phyloP scores from a whole-genome alignment of 768 basidiomycete species.

The Boletus tomentosulus region DNA sequence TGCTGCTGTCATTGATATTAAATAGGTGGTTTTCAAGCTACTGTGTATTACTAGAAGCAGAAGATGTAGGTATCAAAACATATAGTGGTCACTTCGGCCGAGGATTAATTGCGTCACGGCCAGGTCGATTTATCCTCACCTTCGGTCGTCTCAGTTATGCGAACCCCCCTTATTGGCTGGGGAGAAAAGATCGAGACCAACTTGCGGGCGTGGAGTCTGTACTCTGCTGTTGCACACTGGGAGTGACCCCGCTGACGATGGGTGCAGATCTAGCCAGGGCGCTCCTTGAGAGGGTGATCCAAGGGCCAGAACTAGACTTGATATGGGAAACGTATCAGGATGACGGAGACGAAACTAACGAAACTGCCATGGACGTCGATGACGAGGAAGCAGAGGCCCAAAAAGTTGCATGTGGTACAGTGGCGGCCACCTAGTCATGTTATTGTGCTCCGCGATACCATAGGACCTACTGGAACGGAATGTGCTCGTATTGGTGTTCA shows the following conservation, averaged over 20 bases:
- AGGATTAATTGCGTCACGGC: too few relatives aligned
- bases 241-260: slow-evolving; percentile 3
- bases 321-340: slow-evolving; percentile 60
- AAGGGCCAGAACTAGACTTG: slow-evolving; percentile 65
- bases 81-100: too few relatives aligned
- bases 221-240: neutral
- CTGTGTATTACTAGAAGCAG: too few relatives aligned
- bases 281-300: slow-evolving; percentile 62
- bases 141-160: slow-evolving; percentile 74
- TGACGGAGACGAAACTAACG: slow-evolving; percentile 39
- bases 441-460: neutral
- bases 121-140: slow-evolving; percentile 54
- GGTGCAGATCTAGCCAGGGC: slow-evolving; percentile 52
- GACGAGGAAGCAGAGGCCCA: slow-evolving; percentile 49
- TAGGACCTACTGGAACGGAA: slow-evolving; percentile 30
- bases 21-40: neutral
- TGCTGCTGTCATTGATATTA: neutral
- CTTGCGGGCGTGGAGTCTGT: slow-evolving; percentile 48
- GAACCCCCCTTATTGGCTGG: slow-evolving; percentile 59
- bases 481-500: too few relatives aligned
- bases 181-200: slow-evolving; percentile 34
- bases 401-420: slow-evolving; percentile 12
- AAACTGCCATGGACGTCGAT: slow-evolving; percentile 44
- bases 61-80: too few relatives aligned
- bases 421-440: neutral